Percentiles rank a stretch among this genome's conserved stretches.
These are phyloP conservation scores for Apocynum venetum DNA, from an alignment of 257 asterid species.

Conservation along the genomic window DNA sequence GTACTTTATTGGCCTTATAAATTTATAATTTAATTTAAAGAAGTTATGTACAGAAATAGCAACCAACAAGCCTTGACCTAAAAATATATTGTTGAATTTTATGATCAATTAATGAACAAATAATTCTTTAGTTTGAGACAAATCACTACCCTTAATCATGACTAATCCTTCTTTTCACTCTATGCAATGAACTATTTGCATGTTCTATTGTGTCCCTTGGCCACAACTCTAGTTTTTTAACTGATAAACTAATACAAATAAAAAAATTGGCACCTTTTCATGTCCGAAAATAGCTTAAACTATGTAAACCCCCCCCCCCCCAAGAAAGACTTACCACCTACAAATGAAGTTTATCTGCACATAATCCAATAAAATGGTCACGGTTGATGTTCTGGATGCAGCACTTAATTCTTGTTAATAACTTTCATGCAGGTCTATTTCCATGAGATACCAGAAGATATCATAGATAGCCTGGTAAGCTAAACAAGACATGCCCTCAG, in stretches of 20 bases:
- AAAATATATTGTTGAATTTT: no score
- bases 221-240: not conserved
- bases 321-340: not conserved
- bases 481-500: not conserved
- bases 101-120: no score
- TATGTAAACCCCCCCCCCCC: no score
- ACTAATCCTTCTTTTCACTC: not conserved
- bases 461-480: slow-evolving; percentile 66
- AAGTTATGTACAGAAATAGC: not conserved
- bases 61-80: no score
- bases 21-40: not conserved
- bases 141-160: not conserved
- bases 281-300: no score
- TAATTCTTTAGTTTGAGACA: not conserved
- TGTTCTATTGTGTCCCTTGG: not conserved
- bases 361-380: not conserved
- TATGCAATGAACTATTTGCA: not conserved
- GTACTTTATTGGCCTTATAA: slow-evolving; percentile 25
- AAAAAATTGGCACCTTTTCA: no score
- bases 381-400: not conserved
- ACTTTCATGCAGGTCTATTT: slow-evolving; percentile 62
- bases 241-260: not conserved
- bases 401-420: not conserved
- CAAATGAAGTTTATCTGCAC: not conserved
- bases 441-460: slow-evolving; percentile 78